Base-by-base conservation (phyloP, 306 rosid species). In the Sindora glabra region DNA sequence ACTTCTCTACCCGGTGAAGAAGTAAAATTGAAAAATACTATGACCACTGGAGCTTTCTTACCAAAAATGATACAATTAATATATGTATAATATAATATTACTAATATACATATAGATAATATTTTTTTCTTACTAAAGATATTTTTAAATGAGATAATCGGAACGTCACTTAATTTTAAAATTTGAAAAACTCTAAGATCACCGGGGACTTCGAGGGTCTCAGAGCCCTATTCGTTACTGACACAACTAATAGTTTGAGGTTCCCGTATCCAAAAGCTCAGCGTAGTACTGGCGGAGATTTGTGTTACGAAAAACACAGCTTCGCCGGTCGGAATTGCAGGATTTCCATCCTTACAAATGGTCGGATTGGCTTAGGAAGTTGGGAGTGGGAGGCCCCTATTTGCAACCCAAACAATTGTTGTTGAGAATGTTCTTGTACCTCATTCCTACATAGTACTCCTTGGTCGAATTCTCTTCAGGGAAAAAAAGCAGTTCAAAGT, bases 391-490 rank as follows among this genome's bases (percentile, higher is more conserved):
- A 5, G 12, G 10, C 41, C 17, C 32, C 72, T 41, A 1, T 50
- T 32, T 4, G 62, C 77, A 48, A 64, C 67, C 77, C 77, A 72
- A 12, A 56, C 62, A 48, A 64, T 49, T 56, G 26, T 58, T 29
- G 0, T 25, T 17, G 17, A 37, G 36, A 40, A 41, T 47, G 16
- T 41, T 57, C 48, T 17, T 57, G 11, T 13, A 23, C 67, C 57
- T 1, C 15, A 65, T 49, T 7, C 72, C 72, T 1, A 30, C 57
- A 9, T 72, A 72, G 49, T 64, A 72, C 37, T n/a, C n/a, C n/a
- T 33, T 41, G 45, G 51, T 65, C 3, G 72, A 17, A 33, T 57
- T 47, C 26, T 48, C 56, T 48, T 14, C 6, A 4, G 2, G 0
- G 56, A 65, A 72, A 41, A 64, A 64, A 4, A 61, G 26, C 8